Conservation (phyloP, 2,329 filamentous ascomycete genomes). For the Colletotrichum spinosum region DNA sequence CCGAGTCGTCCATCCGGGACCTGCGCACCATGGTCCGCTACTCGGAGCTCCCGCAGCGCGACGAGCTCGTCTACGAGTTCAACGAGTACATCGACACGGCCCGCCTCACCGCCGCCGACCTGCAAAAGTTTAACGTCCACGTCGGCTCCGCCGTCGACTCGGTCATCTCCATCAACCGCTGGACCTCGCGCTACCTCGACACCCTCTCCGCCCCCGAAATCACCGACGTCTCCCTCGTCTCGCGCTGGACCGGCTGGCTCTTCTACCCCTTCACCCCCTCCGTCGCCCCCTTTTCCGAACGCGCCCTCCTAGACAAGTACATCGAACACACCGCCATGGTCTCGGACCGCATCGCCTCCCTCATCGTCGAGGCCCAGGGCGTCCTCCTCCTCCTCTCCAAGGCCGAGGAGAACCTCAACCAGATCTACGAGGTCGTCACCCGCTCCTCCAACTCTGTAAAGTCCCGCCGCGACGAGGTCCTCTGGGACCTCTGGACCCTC, state of each 20-base stretch:
- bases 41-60: constrained; percentile 74
- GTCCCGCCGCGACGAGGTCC: constrained; percentile 71
- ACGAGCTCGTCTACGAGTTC: constrained; percentile 81
- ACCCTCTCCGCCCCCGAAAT: constrained; percentile 58
- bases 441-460: constrained; percentile 71
- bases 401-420: constrained; percentile 75
- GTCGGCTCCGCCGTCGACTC: constrained; percentile 80
- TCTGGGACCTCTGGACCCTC: constrained; percentile 79
- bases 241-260: constrained; percentile 55
- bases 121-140: constrained; percentile 81
- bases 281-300: constrained; percentile 64
- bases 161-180: constrained; percentile 80
- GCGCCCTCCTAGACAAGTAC: constrained; percentile 77
- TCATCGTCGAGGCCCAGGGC: constrained; percentile 78
- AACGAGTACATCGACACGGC: constrained; percentile 80
- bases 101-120: constrained; percentile 70
- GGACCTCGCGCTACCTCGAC: constrained; percentile 78
- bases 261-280: constrained; percentile 74
- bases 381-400: constrained; percentile 74
- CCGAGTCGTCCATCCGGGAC: constrained; percentile 80
- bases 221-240: constrained; percentile 51
- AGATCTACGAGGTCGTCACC: constrained; percentile 76
- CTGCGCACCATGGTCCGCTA: constrained; percentile 78
- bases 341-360: constrained; percentile 73
- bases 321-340: constrained; percentile 77